A percentile compares a stretch with the other conserved stretches of the same genome.
Conservation (phyloP, 306 rosid species). For the Cicer pinnatifidum region DNA sequence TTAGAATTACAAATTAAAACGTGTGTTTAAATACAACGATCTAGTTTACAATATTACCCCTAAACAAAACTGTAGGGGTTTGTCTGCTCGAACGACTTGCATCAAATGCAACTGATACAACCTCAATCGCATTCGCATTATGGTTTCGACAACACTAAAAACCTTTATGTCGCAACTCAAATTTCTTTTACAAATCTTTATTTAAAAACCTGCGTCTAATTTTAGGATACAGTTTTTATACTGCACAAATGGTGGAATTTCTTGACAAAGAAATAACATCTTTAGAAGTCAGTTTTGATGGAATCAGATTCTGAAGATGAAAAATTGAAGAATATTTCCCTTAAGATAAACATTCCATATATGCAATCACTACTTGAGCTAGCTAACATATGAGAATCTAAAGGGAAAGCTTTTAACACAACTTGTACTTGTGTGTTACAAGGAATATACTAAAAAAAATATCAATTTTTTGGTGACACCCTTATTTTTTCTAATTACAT, state of each 20-base stretch:
- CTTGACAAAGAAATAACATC: constrained; percentile 15
- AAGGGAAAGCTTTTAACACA: constrained; percentile 17
- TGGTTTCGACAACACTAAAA: neutral
- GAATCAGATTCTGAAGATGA: constrained; percentile 20
- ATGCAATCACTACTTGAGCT: constrained; percentile 1
- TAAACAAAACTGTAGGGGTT: too few species aligned
- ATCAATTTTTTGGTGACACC: neutral
- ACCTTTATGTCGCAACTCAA: neutral
- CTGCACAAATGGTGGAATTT: constrained; percentile 11
- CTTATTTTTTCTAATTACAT: too few species aligned
- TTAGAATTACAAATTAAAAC: too few species aligned
- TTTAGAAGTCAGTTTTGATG: neutral
- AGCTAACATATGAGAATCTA: constrained; percentile 5
- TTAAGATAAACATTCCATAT: neutral
- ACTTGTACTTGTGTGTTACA: neutral
- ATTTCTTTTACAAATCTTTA: neutral
- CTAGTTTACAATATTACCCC: too few species aligned
- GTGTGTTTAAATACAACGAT: too few species aligned
- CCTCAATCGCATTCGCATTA: neutral
- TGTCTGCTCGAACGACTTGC: too few species aligned
- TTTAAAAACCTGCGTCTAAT: too few species aligned
- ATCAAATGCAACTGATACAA: too few species aligned
- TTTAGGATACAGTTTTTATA: too few species aligned
- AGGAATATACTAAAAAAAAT: constrained; percentile 10
- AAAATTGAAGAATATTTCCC: constrained; percentile 10